Conservation (phyloP, 2,329 filamentous ascomycete species). For the Calonectria pseudoturangicola region DNA sequence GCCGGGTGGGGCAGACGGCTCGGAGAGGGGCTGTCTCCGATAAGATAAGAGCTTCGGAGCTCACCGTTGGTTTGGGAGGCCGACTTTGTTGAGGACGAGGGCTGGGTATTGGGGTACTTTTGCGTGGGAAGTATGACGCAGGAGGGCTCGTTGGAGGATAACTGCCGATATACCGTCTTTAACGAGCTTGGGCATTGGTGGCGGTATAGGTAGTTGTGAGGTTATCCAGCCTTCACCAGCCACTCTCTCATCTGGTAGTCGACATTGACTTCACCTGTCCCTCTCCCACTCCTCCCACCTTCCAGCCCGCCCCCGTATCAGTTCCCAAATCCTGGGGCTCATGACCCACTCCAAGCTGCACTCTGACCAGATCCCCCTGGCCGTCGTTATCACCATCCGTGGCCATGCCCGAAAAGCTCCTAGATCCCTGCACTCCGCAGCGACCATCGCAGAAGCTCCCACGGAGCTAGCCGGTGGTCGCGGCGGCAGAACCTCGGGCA, state of each 20-base stretch:
- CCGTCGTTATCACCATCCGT: slow-evolving; percentile 26
- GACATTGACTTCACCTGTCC: not conserved
- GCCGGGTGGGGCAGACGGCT: slow-evolving; percentile 42
- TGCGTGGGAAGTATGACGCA: not conserved
- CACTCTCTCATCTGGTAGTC: not conserved
- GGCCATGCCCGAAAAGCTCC: slow-evolving; percentile 10
- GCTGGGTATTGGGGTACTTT: not conserved
- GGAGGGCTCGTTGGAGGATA: not conserved
- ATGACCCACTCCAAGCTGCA: slow-evolving; percentile 24
- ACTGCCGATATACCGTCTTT: not conserved
- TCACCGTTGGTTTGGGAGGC: slow-evolving; percentile 45
- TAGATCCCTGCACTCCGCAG: slow-evolving; percentile 33
- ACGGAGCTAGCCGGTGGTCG: slow-evolving; percentile 21
- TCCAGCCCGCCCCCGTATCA: slow-evolving; percentile 10
- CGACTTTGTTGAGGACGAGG: slow-evolving; percentile 17
- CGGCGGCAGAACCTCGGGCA: slow-evolving; percentile 44
- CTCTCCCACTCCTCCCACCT: not conserved
- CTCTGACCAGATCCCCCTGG: slow-evolving; percentile 12
- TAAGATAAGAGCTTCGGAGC: slow-evolving; percentile 58
- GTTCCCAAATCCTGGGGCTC: slow-evolving; percentile 22
- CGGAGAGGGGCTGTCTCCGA: slow-evolving; percentile 51
- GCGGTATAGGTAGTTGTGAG: not conserved
- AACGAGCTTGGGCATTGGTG: not conserved
- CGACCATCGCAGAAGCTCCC: slow-evolving; percentile 21
- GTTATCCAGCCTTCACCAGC: not conserved